Evolutionary conservation across 495 filamentous ascomycete genomes (phyloP).

Genomic region (Cladorrhinum samala): DNA sequence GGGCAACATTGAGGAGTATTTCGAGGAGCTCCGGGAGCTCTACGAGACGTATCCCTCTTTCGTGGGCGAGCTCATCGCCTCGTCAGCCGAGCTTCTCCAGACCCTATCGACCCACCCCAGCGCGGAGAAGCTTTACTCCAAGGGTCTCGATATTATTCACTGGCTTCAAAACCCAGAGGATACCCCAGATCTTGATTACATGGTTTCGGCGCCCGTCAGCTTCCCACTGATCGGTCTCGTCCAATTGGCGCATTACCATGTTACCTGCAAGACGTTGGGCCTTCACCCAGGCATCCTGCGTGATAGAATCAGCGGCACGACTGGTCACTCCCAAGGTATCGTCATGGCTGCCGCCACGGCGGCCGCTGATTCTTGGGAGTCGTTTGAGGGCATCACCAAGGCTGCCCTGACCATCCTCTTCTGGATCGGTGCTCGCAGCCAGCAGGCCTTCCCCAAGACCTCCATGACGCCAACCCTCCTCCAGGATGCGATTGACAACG

Average conservation of each 20-base stretch:
- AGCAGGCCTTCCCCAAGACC: slow-evolving; percentile 92
- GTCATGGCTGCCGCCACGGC: slow-evolving; percentile 91
- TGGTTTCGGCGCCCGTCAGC: slow-evolving; percentile 95
- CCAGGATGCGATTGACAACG: slow-evolving; percentile 91
- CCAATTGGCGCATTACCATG: slow-evolving; percentile 87
- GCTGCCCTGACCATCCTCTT: slow-evolving; percentile 90
- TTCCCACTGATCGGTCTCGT: slow-evolving; percentile 94
- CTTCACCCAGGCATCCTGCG: slow-evolving; percentile 78
- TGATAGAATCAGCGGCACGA: slow-evolving; percentile 75
- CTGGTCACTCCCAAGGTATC: slow-evolving; percentile 95
- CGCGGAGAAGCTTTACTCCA: slow-evolving; percentile 90
- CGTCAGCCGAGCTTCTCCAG: slow-evolving; percentile 76
- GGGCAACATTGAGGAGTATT: slow-evolving; percentile 98
- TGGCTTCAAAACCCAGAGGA: slow-evolving; percentile 85
- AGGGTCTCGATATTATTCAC: slow-evolving; percentile 86
- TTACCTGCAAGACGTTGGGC: slow-evolving; percentile 85
- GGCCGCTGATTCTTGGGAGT: slow-evolving; percentile 81
- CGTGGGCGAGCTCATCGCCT: slow-evolving; percentile 72
- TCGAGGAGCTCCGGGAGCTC: slow-evolving; percentile 88
- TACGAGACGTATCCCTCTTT: slow-evolving; percentile 87
- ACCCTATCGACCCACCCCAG: slow-evolving; percentile 76
- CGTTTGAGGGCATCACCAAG: slow-evolving; percentile 68
- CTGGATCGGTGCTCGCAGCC: slow-evolving; percentile 98
- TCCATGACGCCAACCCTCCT: slow-evolving; percentile 85
- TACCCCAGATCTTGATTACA: slow-evolving; percentile 90